phyloP scores from a whole-genome alignment of 441 rosid species.

The Corymbia citriodora region DNA sequence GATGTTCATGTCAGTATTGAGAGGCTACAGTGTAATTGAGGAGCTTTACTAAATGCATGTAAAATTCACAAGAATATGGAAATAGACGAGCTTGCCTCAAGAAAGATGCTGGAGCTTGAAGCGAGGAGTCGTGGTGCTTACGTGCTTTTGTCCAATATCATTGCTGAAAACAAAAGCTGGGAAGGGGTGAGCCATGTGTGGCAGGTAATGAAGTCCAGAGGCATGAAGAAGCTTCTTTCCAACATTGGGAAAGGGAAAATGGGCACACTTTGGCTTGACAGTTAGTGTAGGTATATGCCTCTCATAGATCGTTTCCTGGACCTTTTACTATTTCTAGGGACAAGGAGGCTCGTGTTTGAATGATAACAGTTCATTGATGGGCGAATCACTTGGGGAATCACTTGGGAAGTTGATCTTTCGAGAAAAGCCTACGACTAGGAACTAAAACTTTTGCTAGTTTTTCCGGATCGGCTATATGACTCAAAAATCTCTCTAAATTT shows the following conservation, averaged over 20 bases:
- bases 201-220: slow-evolving; percentile 59
- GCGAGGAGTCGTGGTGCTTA: slow-evolving; percentile 56
- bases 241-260: too few species aligned
- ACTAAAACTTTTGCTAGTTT: background rate
- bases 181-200: slow-evolving; percentile 44
- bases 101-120: slow-evolving; percentile 48
- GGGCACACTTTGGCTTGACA: background rate
- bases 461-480: background rate
- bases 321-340: too few species aligned
- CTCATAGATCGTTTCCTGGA: too few species aligned
- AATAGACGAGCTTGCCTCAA: slow-evolving; percentile 55
- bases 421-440: background rate
- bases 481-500: background rate
- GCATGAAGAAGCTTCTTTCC: slow-evolving; percentile 45
- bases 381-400: background rate
- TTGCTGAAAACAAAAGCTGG: slow-evolving; percentile 61
- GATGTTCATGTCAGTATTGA: slow-evolving; percentile 9
- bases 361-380: background rate
- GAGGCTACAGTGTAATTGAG: slow-evolving; percentile 40
- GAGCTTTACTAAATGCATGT: slow-evolving; percentile 69
- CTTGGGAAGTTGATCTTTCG: background rate
- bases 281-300: too few species aligned
- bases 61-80: slow-evolving; percentile 53
- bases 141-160: slow-evolving; percentile 58
- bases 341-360: background rate